Evolutionary conservation across 148 eudicot genomes (phyloP).

Genomic region (Chenopodium quinoa): DNA sequence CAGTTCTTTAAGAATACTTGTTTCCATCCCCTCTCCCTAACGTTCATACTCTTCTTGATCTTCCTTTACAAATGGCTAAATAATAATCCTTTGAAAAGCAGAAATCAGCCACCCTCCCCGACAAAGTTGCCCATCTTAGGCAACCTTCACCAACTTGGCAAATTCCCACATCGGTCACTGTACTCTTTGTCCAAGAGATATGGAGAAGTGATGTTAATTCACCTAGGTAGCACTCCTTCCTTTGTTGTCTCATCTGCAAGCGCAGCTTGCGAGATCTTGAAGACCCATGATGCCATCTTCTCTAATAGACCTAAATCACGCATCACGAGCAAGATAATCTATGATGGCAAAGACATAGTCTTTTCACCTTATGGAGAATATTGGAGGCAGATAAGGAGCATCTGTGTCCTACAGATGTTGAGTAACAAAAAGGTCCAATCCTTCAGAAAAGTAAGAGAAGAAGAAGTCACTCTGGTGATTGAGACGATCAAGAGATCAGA

Average conservation of each 20-base stretch:
- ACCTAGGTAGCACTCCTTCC: slow-evolving; percentile 41
- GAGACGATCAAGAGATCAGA: slow-evolving; percentile 27
- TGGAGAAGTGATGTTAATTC: slow-evolving; percentile 51
- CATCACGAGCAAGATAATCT: background rate
- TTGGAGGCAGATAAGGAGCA: slow-evolving; percentile 39
- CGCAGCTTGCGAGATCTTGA: slow-evolving; percentile 33
- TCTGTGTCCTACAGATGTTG: slow-evolving; percentile 37
- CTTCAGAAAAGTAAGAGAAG: slow-evolving; percentile 41
- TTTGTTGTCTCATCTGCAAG: slow-evolving; percentile 33
- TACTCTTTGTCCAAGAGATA: slow-evolving; percentile 30
- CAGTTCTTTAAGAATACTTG: background rate
- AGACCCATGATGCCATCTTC: slow-evolving; percentile 50
- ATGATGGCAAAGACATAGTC: slow-evolving; percentile 26
- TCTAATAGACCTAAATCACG: slow-evolving; percentile 29
- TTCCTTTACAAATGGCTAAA: slow-evolving; percentile 29
- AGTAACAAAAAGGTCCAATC: slow-evolving; percentile 46
- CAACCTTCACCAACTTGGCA: slow-evolving; percentile 57
- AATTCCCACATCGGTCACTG: slow-evolving; percentile 36
- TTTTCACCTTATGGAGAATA: slow-evolving; percentile 30
- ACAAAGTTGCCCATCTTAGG: slow-evolving; percentile 55
- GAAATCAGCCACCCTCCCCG: slow-evolving; percentile 52
- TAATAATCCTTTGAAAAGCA: background rate
- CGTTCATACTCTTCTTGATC: slow-evolving; percentile 12
- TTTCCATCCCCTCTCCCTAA: slow-evolving; percentile 17
- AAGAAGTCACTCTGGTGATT: slow-evolving; percentile 42